Conservation (phyloP, 164 flowering plant species). For the Magnolia sinica region DNA sequence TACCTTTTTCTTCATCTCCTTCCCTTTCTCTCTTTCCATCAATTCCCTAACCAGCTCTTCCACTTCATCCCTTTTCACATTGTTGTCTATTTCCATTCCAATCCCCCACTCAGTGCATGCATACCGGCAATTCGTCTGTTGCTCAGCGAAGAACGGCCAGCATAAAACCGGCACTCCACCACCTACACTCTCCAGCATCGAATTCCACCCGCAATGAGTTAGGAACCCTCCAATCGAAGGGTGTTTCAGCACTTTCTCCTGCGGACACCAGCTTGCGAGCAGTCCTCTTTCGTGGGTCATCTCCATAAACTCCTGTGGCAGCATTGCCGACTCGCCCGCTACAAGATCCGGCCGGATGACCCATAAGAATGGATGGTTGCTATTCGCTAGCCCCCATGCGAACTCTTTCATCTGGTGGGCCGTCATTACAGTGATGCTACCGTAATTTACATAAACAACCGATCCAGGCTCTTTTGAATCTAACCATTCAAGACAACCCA, state of each 20-base stretch:
- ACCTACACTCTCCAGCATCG: neutral
- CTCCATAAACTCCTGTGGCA: constrained; percentile 8
- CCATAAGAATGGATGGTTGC: constrained; percentile 18
- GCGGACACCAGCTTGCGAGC: constrained; percentile 15
- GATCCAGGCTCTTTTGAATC: neutral
- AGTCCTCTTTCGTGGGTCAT: constrained; percentile 9
- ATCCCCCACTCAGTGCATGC: constrained; percentile 6
- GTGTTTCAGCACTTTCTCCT: constrained; percentile 12
- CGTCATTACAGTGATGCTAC: constrained; percentile 3
- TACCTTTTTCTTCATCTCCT: constrained; percentile 13
- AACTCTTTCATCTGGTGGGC: constrained; percentile 9
- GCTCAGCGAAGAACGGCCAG: constrained; percentile 13
- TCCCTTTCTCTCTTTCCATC: constrained; percentile 2
- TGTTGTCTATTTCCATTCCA: constrained; percentile 1
- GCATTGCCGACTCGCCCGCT: constrained; percentile 15
- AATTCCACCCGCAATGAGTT: constrained; percentile 5
- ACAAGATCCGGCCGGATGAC: constrained; percentile 8
- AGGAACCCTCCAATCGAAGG: constrained; percentile 4
- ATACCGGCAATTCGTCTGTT: constrained; percentile 4
- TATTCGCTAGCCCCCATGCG: constrained; percentile 17
- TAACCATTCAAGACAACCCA: constrained; percentile 3
- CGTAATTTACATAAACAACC: constrained; percentile 5
- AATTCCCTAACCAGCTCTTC: neutral
- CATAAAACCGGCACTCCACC: constrained; percentile 2
- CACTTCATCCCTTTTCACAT: constrained; percentile 2